A percentile compares a stretch with the other conserved stretches of the same genome.
These are phyloP conservation scores for Phoenix dactylifera DNA, from an alignment of 176 grass and related monocot genomes.

Conservation along the genomic window DNA sequence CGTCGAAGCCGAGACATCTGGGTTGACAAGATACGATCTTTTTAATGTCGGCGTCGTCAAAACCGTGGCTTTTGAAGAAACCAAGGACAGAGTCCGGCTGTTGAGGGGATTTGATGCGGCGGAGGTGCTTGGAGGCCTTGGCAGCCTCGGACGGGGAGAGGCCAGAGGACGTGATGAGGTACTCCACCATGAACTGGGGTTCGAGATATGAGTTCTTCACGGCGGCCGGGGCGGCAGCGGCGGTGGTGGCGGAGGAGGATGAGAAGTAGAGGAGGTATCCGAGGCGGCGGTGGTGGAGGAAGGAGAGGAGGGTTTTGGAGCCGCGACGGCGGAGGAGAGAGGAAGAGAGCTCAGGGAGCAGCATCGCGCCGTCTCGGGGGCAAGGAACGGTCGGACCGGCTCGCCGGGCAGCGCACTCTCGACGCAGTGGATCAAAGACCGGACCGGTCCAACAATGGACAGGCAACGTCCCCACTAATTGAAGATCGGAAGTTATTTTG, in stretches of 20 bases:
- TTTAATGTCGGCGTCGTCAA: neutral
- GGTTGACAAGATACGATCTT: too few species aligned
- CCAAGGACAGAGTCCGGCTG: slow-evolving; percentile 6
- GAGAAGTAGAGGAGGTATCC: too few species aligned
- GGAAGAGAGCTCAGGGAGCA: too few species aligned
- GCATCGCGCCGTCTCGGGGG: too few species aligned
- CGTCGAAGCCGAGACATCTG: slow-evolving; percentile 4
- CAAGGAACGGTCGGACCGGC: too few species aligned
- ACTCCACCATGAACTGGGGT: slow-evolving; percentile 33
- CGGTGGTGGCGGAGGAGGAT: neutral
- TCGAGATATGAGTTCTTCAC: neutral
- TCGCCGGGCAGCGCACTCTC: too few species aligned
- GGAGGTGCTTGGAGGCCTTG: neutral
- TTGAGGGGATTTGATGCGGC: slow-evolving; percentile 1
- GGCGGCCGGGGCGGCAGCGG: neutral
- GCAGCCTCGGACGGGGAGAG: neutral
- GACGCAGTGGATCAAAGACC: too few species aligned
- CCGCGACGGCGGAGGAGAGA: too few species aligned
- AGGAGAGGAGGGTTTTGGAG: too few species aligned
- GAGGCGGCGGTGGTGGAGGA: neutral
- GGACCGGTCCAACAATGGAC: too few species aligned
- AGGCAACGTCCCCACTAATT: too few species aligned
- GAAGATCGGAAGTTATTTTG: too few species aligned
- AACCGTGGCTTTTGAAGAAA: slow-evolving; percentile 9
- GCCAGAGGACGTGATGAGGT: slow-evolving; percentile 36